phyloP scores from a whole-genome alignment of 257 asterid species.

The Petunia secreta region DNA sequence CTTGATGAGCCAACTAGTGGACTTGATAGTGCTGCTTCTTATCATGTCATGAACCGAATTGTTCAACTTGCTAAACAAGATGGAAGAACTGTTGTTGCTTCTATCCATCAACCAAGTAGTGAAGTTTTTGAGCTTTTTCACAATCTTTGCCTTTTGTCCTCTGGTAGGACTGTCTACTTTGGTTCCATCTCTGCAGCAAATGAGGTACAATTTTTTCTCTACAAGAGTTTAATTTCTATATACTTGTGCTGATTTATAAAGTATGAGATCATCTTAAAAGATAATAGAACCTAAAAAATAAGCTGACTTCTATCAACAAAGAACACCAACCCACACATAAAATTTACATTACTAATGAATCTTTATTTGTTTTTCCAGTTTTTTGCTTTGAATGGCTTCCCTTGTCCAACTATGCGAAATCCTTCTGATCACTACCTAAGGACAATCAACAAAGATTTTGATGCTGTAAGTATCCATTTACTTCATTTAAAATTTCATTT shows the following conservation, averaged over 20 bases:
- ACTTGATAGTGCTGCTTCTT: conserved; percentile 62
- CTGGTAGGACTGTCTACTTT: conserved; percentile 54
- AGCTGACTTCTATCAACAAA: too few relatives aligned
- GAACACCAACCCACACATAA: too few relatives aligned
- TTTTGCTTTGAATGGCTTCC: conserved; percentile 59
- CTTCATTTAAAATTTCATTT: background rate
- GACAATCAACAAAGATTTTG: conserved; percentile 69
- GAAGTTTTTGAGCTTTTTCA: conserved; percentile 63
- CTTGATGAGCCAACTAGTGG: conserved; percentile 72
- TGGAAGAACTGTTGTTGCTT: conserved; percentile 43
- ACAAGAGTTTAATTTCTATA: too few relatives aligned
- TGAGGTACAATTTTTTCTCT: conserved; percentile 36
- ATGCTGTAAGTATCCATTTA: conserved; percentile 33
- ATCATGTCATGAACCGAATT: conserved; percentile 54
- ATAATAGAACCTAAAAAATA: too few relatives aligned
- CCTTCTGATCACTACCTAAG: conserved; percentile 67
- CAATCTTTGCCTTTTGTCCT: conserved; percentile 58
- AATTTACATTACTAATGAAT: background rate
- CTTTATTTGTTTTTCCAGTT: conserved; percentile 33
- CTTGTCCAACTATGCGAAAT: conserved; percentile 64
- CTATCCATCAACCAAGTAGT: conserved; percentile 64
- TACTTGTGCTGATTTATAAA: too few relatives aligned
- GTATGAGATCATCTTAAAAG: too few relatives aligned
- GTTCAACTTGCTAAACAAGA: conserved; percentile 45
- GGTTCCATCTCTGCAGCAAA: conserved; percentile 50